Conservation (phyloP, 495 filamentous ascomycete species). For the Tirmania nivea region DNA sequence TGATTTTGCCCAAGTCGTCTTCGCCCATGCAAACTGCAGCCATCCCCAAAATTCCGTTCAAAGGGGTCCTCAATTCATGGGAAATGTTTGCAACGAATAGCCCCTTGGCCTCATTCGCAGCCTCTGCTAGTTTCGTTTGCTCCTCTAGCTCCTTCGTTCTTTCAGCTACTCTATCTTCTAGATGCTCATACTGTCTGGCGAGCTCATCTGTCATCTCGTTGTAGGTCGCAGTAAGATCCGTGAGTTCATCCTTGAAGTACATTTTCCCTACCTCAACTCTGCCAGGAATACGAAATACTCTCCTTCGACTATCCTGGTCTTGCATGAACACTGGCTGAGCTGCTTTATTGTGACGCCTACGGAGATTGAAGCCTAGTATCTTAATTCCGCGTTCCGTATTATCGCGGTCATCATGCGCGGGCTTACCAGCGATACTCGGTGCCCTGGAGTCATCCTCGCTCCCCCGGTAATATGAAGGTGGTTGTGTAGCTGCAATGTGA, state of each 20-base stretch:
- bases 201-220: slow-evolving; percentile 90
- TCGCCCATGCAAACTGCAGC: slow-evolving; percentile 80
- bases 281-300: slow-evolving; percentile 57
- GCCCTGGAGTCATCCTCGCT: neutral
- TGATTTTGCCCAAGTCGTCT: slow-evolving; percentile 50
- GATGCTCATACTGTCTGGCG: slow-evolving; percentile 56
- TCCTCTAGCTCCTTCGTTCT: slow-evolving; percentile 58
- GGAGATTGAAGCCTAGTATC: neutral
- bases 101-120: slow-evolving; percentile 85
- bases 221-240: slow-evolving; percentile 66
- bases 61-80: slow-evolving; percentile 76
- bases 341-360: slow-evolving; percentile 1
- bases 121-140: slow-evolving; percentile 75
- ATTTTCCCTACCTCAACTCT: slow-evolving; percentile 58
- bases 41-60: slow-evolving; percentile 90
- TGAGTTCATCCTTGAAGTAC: slow-evolving; percentile 63
- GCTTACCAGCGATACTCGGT: too few relatives aligned
- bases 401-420: too few relatives aligned
- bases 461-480: slow-evolving; percentile 11
- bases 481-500: slow-evolving; percentile 9
- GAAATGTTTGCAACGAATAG: slow-evolving; percentile 92
- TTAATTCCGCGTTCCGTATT: neutral
- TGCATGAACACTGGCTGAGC: neutral
- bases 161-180: slow-evolving; percentile 67
- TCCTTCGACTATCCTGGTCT: slow-evolving; percentile 26